These are phyloP conservation scores for Aaosphaeria pasadenensis DNA, from an alignment of 2,329 filamentous ascomycete species.

Conservation along the genomic window DNA sequence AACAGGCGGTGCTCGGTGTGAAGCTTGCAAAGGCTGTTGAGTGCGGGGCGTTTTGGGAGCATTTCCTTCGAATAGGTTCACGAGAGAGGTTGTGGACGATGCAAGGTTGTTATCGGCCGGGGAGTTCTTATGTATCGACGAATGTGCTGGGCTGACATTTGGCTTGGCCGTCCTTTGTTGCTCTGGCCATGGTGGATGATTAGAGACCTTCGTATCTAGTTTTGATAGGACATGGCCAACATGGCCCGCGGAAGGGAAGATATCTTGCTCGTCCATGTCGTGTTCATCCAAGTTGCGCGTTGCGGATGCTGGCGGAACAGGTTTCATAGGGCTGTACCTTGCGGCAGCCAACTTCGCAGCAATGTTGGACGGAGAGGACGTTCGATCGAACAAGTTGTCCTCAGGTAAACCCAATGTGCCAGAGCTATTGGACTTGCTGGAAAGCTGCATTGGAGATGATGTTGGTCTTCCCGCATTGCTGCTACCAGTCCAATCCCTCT, in stretches of 20 bases:
- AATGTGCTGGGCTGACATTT: conserved; percentile 10
- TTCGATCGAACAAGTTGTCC: conserved; percentile 19
- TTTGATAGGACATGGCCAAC: conserved; percentile 31
- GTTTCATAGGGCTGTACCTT: conserved; percentile 51
- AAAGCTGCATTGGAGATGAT: conserved; percentile 16
- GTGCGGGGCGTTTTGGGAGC: conserved; percentile 21
- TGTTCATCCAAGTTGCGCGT: conserved; percentile 16
- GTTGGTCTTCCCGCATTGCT: conserved; percentile 16
- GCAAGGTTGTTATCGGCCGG: conserved; percentile 58
- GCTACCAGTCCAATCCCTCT: conserved; percentile 30
- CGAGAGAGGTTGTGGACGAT: conserved; percentile 61
- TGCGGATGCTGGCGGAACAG: conserved; percentile 11
- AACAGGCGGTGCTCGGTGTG: conserved; percentile 26
- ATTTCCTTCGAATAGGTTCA: conserved; percentile 65
- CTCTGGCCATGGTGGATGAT: neutral
- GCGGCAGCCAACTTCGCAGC: conserved; percentile 63
- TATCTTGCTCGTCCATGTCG: conserved; percentile 23
- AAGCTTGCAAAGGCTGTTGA: conserved; percentile 11
- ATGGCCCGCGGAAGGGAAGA: conserved; percentile 29
- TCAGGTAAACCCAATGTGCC: conserved; percentile 28
- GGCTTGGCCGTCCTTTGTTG: conserved; percentile 3
- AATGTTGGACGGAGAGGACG: conserved; percentile 58
- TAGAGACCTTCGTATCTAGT: conserved; percentile 21
- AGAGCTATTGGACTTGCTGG: conserved; percentile 28
- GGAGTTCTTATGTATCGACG: conserved; percentile 16